Evolutionary conservation across 768 basidiomycete species (phyloP).

Genomic region (Pulveroboletus sp.): DNA sequence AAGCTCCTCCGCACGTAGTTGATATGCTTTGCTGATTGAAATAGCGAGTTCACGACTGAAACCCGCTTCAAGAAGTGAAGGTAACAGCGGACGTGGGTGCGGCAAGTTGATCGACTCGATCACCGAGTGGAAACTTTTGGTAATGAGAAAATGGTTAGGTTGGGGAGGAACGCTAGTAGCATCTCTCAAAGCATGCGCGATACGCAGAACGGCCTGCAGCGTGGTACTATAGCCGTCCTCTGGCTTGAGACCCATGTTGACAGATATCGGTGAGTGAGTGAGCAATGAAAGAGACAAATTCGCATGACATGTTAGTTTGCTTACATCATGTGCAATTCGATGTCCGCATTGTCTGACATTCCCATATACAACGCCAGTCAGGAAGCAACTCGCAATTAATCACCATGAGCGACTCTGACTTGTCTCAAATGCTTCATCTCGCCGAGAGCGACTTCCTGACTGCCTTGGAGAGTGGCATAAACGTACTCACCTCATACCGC

Average conservation of each 20-base stretch:
- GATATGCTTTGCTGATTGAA: not conserved
- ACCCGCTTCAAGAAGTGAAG: not conserved
- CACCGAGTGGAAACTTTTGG: not conserved
- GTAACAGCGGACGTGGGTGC: not conserved
- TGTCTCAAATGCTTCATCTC: not conserved
- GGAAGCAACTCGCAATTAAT: not conserved
- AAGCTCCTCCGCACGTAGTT: not conserved
- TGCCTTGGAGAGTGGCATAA: not conserved
- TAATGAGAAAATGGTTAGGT: not conserved
- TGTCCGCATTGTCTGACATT: conserved; percentile 12
- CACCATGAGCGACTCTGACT: conserved; percentile 1
- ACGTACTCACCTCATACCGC: not conserved
- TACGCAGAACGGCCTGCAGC: not conserved
- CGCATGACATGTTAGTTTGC: too few species aligned
- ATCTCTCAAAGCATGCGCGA: not conserved
- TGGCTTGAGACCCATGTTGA: not conserved
- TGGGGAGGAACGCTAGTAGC: not conserved
- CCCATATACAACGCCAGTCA: too few species aligned
- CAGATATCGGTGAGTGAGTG: not conserved
- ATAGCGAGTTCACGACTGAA: rapidly evolving
- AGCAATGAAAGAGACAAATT: not conserved
- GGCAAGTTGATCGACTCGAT: not conserved
- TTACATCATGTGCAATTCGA: not conserved
- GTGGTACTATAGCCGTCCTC: not conserved
- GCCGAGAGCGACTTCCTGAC: conserved; percentile 1